Evolutionary conservation across 2,329 filamentous ascomycete species (phyloP).

Genomic region (Alternaria sp.): DNA sequence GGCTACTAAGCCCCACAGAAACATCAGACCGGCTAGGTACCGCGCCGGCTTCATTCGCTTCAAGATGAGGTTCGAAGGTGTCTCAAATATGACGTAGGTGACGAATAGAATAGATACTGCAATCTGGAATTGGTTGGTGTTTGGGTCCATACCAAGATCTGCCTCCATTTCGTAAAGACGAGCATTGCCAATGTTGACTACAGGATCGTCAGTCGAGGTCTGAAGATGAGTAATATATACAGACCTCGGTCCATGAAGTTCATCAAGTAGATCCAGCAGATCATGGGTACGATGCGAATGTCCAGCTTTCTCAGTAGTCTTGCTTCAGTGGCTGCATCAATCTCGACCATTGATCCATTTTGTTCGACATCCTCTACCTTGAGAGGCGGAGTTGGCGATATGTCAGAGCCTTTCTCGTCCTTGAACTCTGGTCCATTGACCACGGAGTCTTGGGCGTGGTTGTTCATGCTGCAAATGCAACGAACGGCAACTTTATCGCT

Average conservation of each 20-base stretch:
- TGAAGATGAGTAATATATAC: not conserved
- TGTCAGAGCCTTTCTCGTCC: constrained; percentile 21
- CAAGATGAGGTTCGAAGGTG: constrained; percentile 37
- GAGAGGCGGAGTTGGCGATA: constrained; percentile 20
- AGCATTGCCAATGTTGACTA: constrained; percentile 55
- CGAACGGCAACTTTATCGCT: not conserved
- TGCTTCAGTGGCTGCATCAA: constrained; percentile 58
- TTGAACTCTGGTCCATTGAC: constrained; percentile 17
- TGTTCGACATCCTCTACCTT: constrained; percentile 27
- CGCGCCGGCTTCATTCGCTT: constrained; percentile 47
- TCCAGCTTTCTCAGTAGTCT: constrained; percentile 61
- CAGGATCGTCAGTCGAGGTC: not conserved
- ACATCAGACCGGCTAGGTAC: constrained; percentile 34
- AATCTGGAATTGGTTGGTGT: constrained; percentile 33
- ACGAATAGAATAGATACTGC: constrained; percentile 36
- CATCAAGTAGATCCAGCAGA: constrained; percentile 64
- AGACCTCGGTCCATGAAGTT: constrained; percentile 58
- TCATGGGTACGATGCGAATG: constrained; percentile 59
- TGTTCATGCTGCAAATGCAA: constrained; percentile 11
- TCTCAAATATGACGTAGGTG: constrained; percentile 52
- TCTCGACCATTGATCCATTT: constrained; percentile 6
- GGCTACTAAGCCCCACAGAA: constrained; percentile 36
- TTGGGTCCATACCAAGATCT: constrained; percentile 27
- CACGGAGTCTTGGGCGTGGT: not conserved
- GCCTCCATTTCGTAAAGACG: constrained; percentile 28